Conservation (phyloP, 2,329 filamentous ascomycete species). For the Colletotrichum coccodes region DNA sequence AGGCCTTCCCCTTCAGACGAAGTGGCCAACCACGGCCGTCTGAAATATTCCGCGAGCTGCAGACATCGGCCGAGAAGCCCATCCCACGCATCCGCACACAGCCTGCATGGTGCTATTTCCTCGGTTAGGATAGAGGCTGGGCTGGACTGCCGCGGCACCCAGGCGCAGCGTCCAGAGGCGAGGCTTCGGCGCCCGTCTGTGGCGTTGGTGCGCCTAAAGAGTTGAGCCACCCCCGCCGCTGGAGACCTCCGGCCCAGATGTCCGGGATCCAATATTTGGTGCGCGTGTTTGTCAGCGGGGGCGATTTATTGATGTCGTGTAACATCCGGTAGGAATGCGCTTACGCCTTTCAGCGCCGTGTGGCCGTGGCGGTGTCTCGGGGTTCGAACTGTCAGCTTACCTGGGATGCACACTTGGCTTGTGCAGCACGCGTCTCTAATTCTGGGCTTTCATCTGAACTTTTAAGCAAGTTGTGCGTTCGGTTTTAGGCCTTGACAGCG, state of each 20-base stretch:
- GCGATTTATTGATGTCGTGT: background rate
- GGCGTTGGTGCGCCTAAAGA: background rate
- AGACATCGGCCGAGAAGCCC: background rate
- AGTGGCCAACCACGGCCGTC: background rate
- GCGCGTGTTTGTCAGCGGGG: background rate
- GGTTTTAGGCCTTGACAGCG: too few relatives aligned
- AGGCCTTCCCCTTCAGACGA: background rate
- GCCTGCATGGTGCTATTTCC: background rate
- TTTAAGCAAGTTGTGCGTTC: too few relatives aligned
- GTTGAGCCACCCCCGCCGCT: background rate
- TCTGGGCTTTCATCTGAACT: too few relatives aligned
- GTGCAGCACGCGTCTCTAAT: too few relatives aligned
- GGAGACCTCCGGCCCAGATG: constrained; percentile 8
- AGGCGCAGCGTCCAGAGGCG: background rate
- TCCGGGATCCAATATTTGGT: background rate
- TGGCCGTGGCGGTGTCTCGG: background rate
- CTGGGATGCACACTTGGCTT: too few relatives aligned
- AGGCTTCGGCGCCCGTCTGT: background rate
- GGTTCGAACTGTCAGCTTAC: background rate
- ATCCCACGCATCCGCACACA: background rate
- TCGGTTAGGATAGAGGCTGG: background rate
- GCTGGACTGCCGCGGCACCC: background rate
- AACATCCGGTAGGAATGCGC: background rate
- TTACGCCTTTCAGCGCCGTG: background rate
- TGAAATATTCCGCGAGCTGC: background rate